Base-by-base conservation (phyloP, 805 yeast species). In the Lipomyces starkeyi region DNA sequence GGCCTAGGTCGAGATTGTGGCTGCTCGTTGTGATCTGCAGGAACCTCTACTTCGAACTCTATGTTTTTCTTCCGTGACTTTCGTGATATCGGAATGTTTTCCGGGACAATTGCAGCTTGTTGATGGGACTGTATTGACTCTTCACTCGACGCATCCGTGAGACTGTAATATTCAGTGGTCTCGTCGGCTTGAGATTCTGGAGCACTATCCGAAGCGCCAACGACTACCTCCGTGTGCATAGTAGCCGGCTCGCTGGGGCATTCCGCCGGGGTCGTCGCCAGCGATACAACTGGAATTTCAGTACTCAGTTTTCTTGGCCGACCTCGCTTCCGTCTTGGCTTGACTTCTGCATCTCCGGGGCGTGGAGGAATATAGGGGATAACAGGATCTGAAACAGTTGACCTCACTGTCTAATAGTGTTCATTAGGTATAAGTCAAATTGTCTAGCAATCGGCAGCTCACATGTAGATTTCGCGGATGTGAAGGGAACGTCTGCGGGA, bases 321-420 rank as follows among this genome's bases (percentile, higher is more conserved):
- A 25, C 56, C 34, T 22, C 34, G 56, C 17, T 53, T 53, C 56
- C 56, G 56, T 11, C 34, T 11, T 53, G 56, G 34, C 56, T 53
- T 29, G 34, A 14, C 56, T 13, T 53, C 34, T 25, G 32, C 56
- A 53, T 14, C 56, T 25, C 56, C 56, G 11, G n/a, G 11, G n/a
- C n/a, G 14, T 9, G 34, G 34, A 17, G 56, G 34, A 25, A 25
- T 22, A 25, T 20, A 22, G 8, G 34, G 56, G n/a, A 25, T 25
- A 20, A 29, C 34, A 53, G 56, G 8, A 9, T 25, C 29, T 22
- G 56, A 17, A 53, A 6, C 5, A 25, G 27, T 53, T 53, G 29
- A 17, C 56, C 56, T 53, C 34, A 53, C 56, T 53, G 56, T 53
- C 56, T 53, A 29, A 53, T 17, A n/a, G 49, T 43, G 49, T n/a